phyloP scores from a whole-genome alignment of 371 early-diverging fungal genomes.

The Coemansia sp. region DNA sequence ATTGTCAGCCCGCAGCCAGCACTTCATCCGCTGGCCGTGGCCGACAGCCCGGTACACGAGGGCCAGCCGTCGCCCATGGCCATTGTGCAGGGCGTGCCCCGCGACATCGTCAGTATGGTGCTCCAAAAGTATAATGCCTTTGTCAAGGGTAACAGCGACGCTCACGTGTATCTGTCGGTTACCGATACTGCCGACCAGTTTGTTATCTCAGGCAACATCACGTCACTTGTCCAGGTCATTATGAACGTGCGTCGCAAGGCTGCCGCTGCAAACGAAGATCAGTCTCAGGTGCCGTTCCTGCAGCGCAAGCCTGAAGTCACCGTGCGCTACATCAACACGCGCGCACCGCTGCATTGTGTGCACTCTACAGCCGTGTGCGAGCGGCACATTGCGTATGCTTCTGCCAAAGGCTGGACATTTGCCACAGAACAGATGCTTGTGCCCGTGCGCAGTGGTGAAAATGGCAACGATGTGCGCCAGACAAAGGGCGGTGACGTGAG shows the following conservation, averaged over 20 bases:
- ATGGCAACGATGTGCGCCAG: constrained; percentile 42
- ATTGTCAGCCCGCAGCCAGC: constrained; percentile 77
- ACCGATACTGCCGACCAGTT: constrained; percentile 46
- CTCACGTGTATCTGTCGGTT: constrained; percentile 53
- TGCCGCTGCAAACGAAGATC: constrained; percentile 52
- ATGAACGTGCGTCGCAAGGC: constrained; percentile 71
- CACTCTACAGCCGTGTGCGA: constrained; percentile 62
- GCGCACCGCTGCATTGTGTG: constrained; percentile 76
- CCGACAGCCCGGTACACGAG: constrained; percentile 79
- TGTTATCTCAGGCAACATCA: constrained; percentile 13
- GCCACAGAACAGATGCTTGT: constrained; percentile 58
- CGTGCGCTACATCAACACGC: constrained; percentile 69
- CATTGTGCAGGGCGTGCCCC: constrained; percentile 68
- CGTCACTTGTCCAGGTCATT: constrained; percentile 67
- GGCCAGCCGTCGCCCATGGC: constrained; percentile 90
- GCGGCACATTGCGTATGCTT: constrained; percentile 44
- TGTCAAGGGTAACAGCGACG: constrained; percentile 67
- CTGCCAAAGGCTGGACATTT: constrained; percentile 56
- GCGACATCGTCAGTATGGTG: constrained; percentile 52
- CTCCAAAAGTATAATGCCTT: constrained; percentile 73
- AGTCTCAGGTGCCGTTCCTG: constrained; percentile 75
- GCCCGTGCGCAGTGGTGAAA: constrained; percentile 69
- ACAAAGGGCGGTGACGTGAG: constrained; percentile 44
- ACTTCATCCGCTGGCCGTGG: constrained; percentile 62
- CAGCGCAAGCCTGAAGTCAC: constrained; percentile 79